phyloP scores from a whole-genome alignment of 495 filamentous ascomycete genomes.

The Aspergillus leporis region DNA sequence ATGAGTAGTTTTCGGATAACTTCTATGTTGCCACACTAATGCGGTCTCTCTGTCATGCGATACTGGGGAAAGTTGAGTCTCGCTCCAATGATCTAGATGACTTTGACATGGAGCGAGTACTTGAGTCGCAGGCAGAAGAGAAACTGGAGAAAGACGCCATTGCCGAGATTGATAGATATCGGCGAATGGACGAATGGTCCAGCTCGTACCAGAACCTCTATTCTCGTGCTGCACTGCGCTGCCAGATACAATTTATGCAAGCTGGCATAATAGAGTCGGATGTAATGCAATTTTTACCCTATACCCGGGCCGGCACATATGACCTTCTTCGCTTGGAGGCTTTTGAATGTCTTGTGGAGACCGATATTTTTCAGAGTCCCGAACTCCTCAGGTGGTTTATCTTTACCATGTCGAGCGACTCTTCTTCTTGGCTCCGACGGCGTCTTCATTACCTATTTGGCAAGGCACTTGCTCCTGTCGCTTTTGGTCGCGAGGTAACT shows the following conservation, averaged over 20 bases:
- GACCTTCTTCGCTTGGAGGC: slow-evolving; percentile 81
- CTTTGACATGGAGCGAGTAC: slow-evolving; percentile 48
- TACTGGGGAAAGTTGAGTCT: slow-evolving; percentile 56
- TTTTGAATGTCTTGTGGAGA: slow-evolving; percentile 76
- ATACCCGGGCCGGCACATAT: slow-evolving; percentile 73
- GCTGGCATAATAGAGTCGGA: slow-evolving; percentile 63
- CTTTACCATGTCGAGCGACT: slow-evolving; percentile 69
- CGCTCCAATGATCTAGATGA: slow-evolving; percentile 42
- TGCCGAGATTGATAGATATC: slow-evolving; percentile 84
- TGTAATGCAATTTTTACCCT: slow-evolving; percentile 72
- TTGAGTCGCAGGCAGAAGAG: slow-evolving; percentile 59
- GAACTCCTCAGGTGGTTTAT: slow-evolving; percentile 70
- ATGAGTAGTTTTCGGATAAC: slow-evolving; percentile 69
- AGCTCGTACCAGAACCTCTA: slow-evolving; percentile 90
- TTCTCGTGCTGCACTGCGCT: slow-evolving; percentile 78
- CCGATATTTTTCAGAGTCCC: slow-evolving; percentile 66
- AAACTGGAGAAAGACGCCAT: slow-evolving; percentile 68
- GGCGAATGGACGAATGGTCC: slow-evolving; percentile 92
- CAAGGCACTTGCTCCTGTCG: slow-evolving; percentile 73
- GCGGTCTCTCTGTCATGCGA: slow-evolving; percentile 71
- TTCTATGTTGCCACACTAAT: slow-evolving; percentile 85
- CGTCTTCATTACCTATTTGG: slow-evolving; percentile 67
- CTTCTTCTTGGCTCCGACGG: slow-evolving; percentile 76
- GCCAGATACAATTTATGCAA: slow-evolving; percentile 71
- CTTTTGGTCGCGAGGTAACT: slow-evolving; percentile 62